Conservation (phyloP, 1,284 basidiomycete species). For the Schizopora paradoxa region DNA sequence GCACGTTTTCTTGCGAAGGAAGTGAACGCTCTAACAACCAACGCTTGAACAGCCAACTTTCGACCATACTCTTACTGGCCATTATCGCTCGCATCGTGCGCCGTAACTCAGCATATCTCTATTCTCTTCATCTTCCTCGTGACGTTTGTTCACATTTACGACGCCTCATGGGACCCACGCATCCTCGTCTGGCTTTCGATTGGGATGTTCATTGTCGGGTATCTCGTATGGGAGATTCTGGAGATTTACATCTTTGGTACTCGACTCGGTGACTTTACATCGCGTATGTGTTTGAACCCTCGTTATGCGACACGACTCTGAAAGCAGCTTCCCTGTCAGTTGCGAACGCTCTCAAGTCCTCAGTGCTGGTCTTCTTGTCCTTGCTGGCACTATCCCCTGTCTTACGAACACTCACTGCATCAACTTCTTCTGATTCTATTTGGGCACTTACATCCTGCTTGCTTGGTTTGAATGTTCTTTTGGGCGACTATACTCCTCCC, state of each 20-base stretch:
- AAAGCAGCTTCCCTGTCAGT: constrained; percentile 34
- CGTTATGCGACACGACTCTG: not conserved
- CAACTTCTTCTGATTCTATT: constrained; percentile 94
- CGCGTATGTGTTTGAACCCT: constrained; percentile 11
- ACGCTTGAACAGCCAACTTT: constrained; percentile 56
- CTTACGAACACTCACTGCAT: constrained; percentile 85
- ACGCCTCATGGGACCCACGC: constrained; percentile 59
- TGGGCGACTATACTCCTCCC: constrained; percentile 59
- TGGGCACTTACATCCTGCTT: constrained; percentile 83
- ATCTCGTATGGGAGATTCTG: constrained; percentile 58
- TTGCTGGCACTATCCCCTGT: constrained; percentile 90
- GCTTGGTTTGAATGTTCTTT: constrained; percentile 55
- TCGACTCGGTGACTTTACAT: constrained; percentile 21
- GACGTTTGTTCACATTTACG: constrained; percentile 71
- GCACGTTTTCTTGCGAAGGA: not conserved
- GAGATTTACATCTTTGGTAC: constrained; percentile 28
- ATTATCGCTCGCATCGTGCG: constrained; percentile 66
- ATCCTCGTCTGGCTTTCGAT: constrained; percentile 66
- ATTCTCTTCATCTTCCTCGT: constrained; percentile 79
- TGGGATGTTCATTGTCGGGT: constrained; percentile 53
- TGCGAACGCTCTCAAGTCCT: constrained; percentile 64
- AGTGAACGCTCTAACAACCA: not conserved
- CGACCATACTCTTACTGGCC: constrained; percentile 70
- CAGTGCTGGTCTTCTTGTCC: constrained; percentile 82
- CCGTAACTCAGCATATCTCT: constrained; percentile 82